Evolutionary conservation across 805 yeast species (phyloP), one percentile per base, ranked within the genome.

Genomic region (Myxozyma sirexii): DNA sequence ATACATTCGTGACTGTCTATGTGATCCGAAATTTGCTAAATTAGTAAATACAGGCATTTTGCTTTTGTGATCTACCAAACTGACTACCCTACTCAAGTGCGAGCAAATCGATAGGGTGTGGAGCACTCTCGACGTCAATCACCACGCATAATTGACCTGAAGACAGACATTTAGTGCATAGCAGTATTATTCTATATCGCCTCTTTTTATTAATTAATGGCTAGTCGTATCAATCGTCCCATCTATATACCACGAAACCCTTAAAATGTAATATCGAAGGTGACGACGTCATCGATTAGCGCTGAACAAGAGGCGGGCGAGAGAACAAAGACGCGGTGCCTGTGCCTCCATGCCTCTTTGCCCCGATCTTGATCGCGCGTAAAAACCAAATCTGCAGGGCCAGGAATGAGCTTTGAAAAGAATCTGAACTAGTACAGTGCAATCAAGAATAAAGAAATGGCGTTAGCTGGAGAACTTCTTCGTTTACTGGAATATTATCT

Each of bases 11-110:
- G 47, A 51, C 15, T 54, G 59, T 41, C 54, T 59, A 29, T 38
- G 50, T 13, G 59, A 59, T 42, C 59, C 62, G 4, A 26, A 29
- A 12, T 59, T 59, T 31, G 49, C 37, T 31, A 44, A 19, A 17
- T 48, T 59, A 26, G 62, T 59, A 39, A 35, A 42, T 59, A 46
- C 17, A 38, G 13, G 19, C n/a, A 4, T 5, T 17, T 17, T 29
- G 35, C 37, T 23, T 31, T 13, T 5, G 7, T 29, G 6, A 26
- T 43, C 12, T 31, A 37, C 15, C 27, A 12, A n/a, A 41, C 51
- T 51, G 27, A 50, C 41, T 17, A 29, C 10, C 33, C 26, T 29
- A 51, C 6, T 3, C 33, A 23, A 57, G 57, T 37, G 54, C 17
- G 57, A 57, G 17, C 48, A 31, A 15, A 46, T 57, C 35, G 45